phyloP scores from a whole-genome alignment of 331 rosid species.

The Dryas integrifolia region DNA sequence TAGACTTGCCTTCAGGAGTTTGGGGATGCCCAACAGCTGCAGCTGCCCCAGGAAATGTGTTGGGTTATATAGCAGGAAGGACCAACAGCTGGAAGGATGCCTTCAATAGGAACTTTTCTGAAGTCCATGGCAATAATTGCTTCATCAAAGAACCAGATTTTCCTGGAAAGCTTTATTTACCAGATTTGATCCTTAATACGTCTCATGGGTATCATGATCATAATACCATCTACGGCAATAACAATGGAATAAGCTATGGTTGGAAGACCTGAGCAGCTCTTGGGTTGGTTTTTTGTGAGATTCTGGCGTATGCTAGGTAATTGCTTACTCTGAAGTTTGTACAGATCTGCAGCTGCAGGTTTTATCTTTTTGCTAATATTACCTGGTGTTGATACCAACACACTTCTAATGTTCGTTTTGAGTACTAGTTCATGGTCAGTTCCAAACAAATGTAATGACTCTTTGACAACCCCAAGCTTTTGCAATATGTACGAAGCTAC shows the following conservation, averaged over 20 bases:
- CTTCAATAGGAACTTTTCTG: not conserved
- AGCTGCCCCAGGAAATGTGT: conserved; percentile 6
- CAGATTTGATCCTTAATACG: not conserved
- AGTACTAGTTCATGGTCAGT: not conserved
- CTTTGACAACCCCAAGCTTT: not conserved
- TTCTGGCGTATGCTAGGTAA: not conserved
- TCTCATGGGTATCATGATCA: conserved; percentile 2
- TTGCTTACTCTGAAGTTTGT: not conserved
- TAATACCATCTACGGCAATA: not conserved
- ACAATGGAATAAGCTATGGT: not conserved
- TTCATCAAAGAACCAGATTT: conserved; percentile 15
- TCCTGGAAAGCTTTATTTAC: conserved; percentile 6
- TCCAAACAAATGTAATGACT: conserved; percentile 3
- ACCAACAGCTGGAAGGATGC: not conserved
- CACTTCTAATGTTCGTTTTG: conserved; percentile 1
- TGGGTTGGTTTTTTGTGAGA: not conserved
- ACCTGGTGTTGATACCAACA: not conserved
- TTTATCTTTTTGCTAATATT: not conserved
- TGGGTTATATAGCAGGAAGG: conserved; percentile 10
- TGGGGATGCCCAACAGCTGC: conserved; percentile 1
- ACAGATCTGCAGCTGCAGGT: conserved; percentile 1
- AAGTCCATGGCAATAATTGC: not conserved
- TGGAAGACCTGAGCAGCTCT: conserved; percentile 15
- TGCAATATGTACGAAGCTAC: not conserved
- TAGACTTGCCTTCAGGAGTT: conserved; percentile 5